Conservation (phyloP, 305 asterid genomes). For the Solanum hybrid region DNA sequence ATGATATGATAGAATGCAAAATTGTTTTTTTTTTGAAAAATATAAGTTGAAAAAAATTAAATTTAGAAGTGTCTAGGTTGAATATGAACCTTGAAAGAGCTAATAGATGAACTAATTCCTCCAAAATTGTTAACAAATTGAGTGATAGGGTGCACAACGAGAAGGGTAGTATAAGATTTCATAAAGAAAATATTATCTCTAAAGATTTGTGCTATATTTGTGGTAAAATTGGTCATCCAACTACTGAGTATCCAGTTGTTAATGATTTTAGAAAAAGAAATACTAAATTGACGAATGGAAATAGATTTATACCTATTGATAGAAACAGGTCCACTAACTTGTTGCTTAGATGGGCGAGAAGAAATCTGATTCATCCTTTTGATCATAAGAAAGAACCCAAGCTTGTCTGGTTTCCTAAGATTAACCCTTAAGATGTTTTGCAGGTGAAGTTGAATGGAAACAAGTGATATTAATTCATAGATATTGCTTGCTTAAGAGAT, state of each 20-base stretch:
- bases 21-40: background rate
- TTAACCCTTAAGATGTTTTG: background rate
- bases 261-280: background rate
- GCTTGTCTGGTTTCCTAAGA: background rate
- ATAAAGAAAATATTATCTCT: background rate
- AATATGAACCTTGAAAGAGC: background rate
- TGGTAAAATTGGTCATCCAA: background rate
- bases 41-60: too few species aligned
- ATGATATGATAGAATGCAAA: background rate
- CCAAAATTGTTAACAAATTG: background rate
- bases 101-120: background rate
- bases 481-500: background rate
- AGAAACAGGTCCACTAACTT: background rate
- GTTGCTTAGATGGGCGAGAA: background rate
- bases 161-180: background rate
- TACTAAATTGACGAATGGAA: background rate
- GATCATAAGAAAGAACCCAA: background rate
- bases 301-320: background rate
- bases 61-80: background rate
- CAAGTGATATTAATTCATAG: background rate
- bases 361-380: too few species aligned
- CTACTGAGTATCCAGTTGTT: background rate
- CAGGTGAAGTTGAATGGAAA: background rate
- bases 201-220: background rate
- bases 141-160: background rate